These are phyloP conservation scores for Scalesia atractyloides DNA, from an alignment of 129 eudicot genomes.

Conservation along the genomic window DNA sequence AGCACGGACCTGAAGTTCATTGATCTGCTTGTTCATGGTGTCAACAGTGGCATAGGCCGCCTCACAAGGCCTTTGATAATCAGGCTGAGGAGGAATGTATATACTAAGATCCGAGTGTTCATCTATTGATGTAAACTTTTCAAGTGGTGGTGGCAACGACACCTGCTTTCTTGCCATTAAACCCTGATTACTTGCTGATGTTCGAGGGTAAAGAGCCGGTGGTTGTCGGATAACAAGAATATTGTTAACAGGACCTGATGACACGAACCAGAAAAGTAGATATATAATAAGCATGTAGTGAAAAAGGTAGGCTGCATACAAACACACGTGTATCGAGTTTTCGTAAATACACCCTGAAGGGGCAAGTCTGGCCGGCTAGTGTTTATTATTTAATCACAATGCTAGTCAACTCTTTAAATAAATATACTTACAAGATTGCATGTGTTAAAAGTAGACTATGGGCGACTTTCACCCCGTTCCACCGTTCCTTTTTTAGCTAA, in stretches of 20 bases:
- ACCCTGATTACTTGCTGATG: constrained; percentile 39
- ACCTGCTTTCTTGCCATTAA: constrained; percentile 45
- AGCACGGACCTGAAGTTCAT: constrained; percentile 70
- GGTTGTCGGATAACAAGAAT: constrained; percentile 59
- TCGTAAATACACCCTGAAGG: neutral
- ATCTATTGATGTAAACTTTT: constrained; percentile 62
- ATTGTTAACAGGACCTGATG: constrained; percentile 78
- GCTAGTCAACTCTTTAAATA: neutral
- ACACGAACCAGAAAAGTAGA: constrained; percentile 5
- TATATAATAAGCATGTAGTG: neutral
- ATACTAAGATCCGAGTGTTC: constrained; percentile 53
- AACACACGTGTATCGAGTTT: neutral
- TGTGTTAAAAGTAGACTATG: neutral
- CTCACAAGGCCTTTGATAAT: constrained; percentile 32
- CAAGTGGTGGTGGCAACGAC: constrained; percentile 70
- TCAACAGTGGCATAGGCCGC: constrained; percentile 47
- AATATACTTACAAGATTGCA: neutral
- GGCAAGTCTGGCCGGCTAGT: neutral
- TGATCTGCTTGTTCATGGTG: constrained; percentile 70
- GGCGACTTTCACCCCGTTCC: neutral
- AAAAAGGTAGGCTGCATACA: constrained; percentile 6
- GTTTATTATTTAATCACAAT: neutral
- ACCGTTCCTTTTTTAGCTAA: neutral
- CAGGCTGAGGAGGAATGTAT: constrained; percentile 36
- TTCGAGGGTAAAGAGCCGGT: constrained; percentile 44